Evolutionary conservation across 2,329 filamentous ascomycete genomes (phyloP).

Genomic region (Ceratocystis variospora): DNA sequence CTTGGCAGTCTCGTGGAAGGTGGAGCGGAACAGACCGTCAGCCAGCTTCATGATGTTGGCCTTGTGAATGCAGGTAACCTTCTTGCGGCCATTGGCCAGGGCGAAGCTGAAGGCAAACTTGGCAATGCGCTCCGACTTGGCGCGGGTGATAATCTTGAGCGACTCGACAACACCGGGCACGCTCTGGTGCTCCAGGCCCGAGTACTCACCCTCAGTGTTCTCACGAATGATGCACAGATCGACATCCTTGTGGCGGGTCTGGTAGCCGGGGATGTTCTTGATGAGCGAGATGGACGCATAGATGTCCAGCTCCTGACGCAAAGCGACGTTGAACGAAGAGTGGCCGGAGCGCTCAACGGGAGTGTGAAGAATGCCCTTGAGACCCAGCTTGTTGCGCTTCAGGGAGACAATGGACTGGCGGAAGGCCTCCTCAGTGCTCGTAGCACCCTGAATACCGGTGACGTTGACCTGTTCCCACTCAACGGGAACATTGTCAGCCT

Average conservation of each 20-base stretch:
- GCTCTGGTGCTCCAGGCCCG: constrained; percentile 95
- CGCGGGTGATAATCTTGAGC: constrained; percentile 98
- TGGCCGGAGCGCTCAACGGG: constrained; percentile 93
- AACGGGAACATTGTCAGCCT: constrained; percentile 95
- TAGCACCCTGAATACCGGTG: constrained; percentile 67
- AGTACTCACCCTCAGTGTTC: constrained; percentile 99
- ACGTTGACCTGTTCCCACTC: constrained; percentile 99
- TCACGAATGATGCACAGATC: constrained; percentile 99
- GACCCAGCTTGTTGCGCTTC: constrained; percentile 94
- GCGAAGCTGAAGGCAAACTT: constrained; percentile 98
- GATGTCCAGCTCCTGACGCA: constrained; percentile 98
- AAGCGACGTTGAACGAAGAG: constrained; percentile 98
- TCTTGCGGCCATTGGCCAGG: constrained; percentile 95
- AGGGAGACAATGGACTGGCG: constrained; percentile 88
- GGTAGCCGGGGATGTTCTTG: constrained; percentile 98
- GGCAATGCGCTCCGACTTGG: constrained; percentile 97
- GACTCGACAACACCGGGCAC: constrained; percentile 95
- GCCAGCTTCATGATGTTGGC: constrained; percentile 99
- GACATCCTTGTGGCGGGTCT: constrained; percentile 92
- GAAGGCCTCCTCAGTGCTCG: constrained; percentile 84
- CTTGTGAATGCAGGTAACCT: constrained; percentile 99
- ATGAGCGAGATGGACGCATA: constrained; percentile 95
- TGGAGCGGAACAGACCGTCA: constrained; percentile 96
- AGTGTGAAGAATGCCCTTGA: constrained; percentile 98
- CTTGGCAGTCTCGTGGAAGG: constrained; percentile 83